These are phyloP conservation scores for Syncephalastrum monosporum DNA, from an alignment of 371 early-diverging fungal species.

Conservation along the genomic window DNA sequence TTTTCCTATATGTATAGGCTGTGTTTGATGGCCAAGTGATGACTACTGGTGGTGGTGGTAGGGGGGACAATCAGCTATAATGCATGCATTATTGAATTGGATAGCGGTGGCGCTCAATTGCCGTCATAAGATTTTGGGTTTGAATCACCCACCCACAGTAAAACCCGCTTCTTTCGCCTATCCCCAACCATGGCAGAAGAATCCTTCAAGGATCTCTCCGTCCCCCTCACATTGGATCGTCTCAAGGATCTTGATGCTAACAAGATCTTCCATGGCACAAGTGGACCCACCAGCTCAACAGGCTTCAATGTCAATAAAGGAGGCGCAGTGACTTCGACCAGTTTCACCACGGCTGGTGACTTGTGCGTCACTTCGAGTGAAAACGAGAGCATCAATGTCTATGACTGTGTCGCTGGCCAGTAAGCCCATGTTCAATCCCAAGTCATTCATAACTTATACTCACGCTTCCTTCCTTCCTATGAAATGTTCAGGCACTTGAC, in stretches of 20 bases:
- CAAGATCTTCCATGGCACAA: slow-evolving; percentile 71
- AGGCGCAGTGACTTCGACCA: slow-evolving; percentile 45
- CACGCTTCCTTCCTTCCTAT: no score
- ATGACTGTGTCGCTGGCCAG: slow-evolving; percentile 72
- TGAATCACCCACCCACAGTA: no score
- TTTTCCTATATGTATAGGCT: no score
- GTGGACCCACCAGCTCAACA: slow-evolving; percentile 17
- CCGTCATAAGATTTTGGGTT: no score
- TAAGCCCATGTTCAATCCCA: slow-evolving; percentile 26
- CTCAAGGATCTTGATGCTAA: slow-evolving; percentile 42
- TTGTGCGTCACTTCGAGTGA: slow-evolving; percentile 69
- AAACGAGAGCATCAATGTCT: slow-evolving; percentile 78
- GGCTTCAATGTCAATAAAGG: no score
- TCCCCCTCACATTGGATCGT: slow-evolving; percentile 22
- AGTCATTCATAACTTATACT: no score
- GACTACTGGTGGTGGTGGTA: no score
- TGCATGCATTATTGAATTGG: no score
- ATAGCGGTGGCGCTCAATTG: no score
- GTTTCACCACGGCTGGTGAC: slow-evolving; percentile 70
- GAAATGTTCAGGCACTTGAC: slow-evolving; percentile 47
- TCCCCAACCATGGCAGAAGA: background rate
- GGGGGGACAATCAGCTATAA: no score
- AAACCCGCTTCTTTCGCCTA: slow-evolving; percentile 1
- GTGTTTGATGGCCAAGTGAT: no score
- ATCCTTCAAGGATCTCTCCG: no score